Percentiles rank a stretch among this genome's conserved stretches.
Evolutionary conservation across 2,329 filamentous ascomycete species (phyloP).

Genomic region (Bipolaris sorokiniana): DNA sequence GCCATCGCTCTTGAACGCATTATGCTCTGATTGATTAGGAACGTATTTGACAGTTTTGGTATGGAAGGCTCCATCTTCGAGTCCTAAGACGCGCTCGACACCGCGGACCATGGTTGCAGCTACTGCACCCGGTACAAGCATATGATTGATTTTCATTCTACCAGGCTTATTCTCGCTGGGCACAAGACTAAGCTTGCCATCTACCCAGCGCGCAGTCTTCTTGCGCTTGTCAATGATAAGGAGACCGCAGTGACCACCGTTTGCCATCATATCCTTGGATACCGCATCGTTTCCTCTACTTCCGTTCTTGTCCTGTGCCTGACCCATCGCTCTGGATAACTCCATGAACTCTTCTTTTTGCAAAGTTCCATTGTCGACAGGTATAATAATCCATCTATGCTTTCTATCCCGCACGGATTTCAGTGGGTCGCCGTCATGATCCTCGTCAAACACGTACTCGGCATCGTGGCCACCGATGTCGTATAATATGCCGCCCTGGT

Average conservation of each 20-base stretch:
- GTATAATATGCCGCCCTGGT: no score
- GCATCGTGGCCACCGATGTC: not conserved
- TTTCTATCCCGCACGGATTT: not conserved
- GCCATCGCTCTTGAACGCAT: not conserved
- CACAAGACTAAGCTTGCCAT: not conserved
- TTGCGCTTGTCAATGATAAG: constrained; percentile 5
- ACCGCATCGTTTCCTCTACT: not conserved
- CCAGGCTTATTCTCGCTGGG: not conserved
- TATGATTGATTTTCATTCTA: not conserved
- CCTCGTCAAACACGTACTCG: not conserved
- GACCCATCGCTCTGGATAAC: not conserved
- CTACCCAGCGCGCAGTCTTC: not conserved
- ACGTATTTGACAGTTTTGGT: constrained; percentile 3
- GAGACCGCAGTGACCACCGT: not conserved
- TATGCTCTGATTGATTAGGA: not conserved
- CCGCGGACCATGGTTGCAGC: constrained; percentile 3
- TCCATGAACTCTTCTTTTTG: not conserved
- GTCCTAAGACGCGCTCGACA: not conserved
- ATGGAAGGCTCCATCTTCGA: not conserved
- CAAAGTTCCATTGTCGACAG: not conserved
- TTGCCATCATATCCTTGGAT: not conserved
- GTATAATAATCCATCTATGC: not conserved
- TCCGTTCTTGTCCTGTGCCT: not conserved
- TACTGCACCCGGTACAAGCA: not conserved
- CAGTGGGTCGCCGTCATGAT: not conserved